phyloP scores from a whole-genome alignment of 2,329 filamentous ascomycete genomes.

The Alternaria tenuissima region DNA sequence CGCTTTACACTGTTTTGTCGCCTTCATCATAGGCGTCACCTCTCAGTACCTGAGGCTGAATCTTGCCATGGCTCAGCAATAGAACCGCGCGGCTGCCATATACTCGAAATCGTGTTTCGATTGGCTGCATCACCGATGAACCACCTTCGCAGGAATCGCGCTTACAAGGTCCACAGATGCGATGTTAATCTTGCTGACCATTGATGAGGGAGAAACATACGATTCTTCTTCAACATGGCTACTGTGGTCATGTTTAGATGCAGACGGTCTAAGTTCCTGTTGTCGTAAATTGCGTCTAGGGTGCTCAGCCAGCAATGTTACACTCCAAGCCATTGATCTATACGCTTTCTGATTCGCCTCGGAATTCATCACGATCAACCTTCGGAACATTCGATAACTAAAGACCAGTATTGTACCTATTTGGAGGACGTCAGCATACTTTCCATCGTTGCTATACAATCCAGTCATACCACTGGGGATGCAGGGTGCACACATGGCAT shows the following conservation, averaged over 20 bases:
- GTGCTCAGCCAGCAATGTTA: not conserved
- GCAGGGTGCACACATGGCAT: not conserved
- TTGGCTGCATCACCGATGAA: not conserved
- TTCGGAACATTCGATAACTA: not conserved
- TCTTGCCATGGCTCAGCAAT: not conserved
- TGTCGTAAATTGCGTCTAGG: not conserved
- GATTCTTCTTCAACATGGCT: not conserved
- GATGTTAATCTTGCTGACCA: not conserved
- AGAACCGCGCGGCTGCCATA: not conserved
- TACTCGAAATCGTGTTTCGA: not conserved
- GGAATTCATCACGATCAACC: not conserved
- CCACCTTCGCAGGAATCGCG: not conserved
- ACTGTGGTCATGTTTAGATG: not conserved
- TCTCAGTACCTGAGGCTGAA: not conserved
- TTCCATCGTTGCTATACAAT: not conserved
- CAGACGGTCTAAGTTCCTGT: not conserved
- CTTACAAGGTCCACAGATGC: not conserved
- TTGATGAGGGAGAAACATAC: not conserved
- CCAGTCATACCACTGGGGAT: not conserved
- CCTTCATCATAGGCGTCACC: not conserved
- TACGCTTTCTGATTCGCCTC: not conserved
- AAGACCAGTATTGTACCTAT: not conserved
- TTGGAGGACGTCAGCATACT: not conserved
- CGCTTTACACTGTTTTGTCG: not conserved
- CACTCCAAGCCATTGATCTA: not conserved